Evolutionary conservation across 495 filamentous ascomycete species (phyloP).

Genomic region (Chlorociboria aeruginascens): DNA sequence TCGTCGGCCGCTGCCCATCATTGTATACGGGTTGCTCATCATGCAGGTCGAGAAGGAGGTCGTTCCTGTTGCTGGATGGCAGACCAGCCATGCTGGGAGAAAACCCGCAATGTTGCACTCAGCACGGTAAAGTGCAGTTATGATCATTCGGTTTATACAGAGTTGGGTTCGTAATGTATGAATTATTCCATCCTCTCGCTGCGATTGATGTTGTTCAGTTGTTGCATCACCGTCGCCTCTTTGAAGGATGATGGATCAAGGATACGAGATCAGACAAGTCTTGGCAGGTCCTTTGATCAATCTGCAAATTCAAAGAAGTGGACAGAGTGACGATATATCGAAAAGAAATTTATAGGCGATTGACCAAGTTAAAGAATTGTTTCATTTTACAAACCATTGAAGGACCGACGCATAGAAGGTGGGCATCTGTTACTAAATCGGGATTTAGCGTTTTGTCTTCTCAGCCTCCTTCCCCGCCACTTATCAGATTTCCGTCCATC

Average conservation of each 20-base stretch:
- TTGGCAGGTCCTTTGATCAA: no score
- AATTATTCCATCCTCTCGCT: neutral
- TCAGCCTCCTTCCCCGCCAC: constrained; percentile 4
- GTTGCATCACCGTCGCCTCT: constrained; percentile 29
- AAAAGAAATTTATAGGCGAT: neutral
- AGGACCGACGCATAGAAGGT: neutral
- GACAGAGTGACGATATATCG: neutral
- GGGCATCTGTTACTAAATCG: neutral
- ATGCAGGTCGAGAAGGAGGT: constrained; percentile 65
- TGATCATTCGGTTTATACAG: constrained; percentile 3
- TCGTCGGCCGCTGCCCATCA: constrained; percentile 53
- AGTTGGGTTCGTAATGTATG: neutral
- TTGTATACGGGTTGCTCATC: constrained; percentile 58
- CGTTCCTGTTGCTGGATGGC: constrained; percentile 48
- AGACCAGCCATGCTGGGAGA: constrained; percentile 54
- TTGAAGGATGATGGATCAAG: constrained; percentile 20
- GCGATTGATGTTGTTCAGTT: neutral
- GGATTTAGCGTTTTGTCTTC: neutral
- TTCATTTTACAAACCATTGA: neutral
- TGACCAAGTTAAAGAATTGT: neutral
- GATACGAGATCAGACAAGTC: constrained; percentile 7
- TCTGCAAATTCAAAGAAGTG: no score
- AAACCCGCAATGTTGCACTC: constrained; percentile 12
- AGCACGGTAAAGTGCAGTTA: constrained; percentile 1
- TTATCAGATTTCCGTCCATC: neutral